Conservation (phyloP, 2,329 filamentous ascomycete species). For the Karstenula rhodostoma region DNA sequence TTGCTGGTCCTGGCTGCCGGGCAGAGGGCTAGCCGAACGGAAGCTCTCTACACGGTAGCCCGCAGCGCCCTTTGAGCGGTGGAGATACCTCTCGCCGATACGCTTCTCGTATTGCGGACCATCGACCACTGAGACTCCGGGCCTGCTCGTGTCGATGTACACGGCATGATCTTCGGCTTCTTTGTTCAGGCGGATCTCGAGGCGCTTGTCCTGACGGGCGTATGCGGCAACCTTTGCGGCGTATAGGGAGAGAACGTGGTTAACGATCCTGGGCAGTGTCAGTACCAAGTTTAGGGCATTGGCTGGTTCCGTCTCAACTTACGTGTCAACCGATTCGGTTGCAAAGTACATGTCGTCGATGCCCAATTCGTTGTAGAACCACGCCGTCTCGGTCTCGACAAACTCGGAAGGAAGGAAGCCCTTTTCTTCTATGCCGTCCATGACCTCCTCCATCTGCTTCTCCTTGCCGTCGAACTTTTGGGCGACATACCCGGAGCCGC, state of each 20-base stretch:
- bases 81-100: slow-evolving; percentile 94
- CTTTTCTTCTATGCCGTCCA: slow-evolving; percentile 77
- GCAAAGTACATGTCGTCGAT: slow-evolving; percentile 99
- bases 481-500: slow-evolving; percentile 87
- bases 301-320: slow-evolving; percentile 22
- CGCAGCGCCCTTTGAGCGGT: slow-evolving; percentile 73
- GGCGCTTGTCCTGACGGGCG: slow-evolving; percentile 88
- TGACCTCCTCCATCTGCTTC: slow-evolving; percentile 87
- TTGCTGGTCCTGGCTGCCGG: slow-evolving; percentile 77
- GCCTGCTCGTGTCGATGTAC: slow-evolving; percentile 97
- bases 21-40: slow-evolving; percentile 84
- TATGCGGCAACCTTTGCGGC: slow-evolving; percentile 95
- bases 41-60: slow-evolving; percentile 97
- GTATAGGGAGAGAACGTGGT: slow-evolving; percentile 94
- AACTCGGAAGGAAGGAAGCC: slow-evolving; percentile 87
- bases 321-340: slow-evolving; percentile 81
- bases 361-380: slow-evolving; percentile 98
- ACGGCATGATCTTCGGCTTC: slow-evolving; percentile 94
- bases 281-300: slow-evolving; percentile 16
- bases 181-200: slow-evolving; percentile 96
- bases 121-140: slow-evolving; percentile 76
- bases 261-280: slow-evolving; percentile 69
- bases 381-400: slow-evolving; percentile 84
- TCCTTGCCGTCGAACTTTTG: slow-evolving; percentile 93
- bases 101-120: slow-evolving; percentile 94